Conservation (phyloP, 2,329 filamentous ascomycete species). For the Diaporthe longicolla region DNA sequence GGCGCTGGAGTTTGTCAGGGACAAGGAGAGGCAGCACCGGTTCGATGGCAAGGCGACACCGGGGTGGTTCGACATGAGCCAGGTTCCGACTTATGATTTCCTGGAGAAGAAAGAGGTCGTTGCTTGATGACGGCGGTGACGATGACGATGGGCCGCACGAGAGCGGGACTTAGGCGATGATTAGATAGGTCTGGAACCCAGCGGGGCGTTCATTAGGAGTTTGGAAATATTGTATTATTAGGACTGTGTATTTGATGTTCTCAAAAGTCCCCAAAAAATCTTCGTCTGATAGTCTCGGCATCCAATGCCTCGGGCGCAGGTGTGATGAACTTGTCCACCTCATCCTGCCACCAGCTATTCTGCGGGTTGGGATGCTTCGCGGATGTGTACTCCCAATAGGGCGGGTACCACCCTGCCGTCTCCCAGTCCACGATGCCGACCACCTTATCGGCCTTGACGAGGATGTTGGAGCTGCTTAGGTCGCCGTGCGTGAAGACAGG, state of each 20-base stretch:
- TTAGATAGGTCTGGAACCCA: not conserved
- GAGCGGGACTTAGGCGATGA: not conserved
- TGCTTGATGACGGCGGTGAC: not conserved
- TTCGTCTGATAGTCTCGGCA: conserved; percentile 10
- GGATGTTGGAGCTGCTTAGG: conserved; percentile 61
- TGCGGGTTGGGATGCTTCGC: conserved; percentile 33
- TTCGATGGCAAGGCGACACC: conserved; percentile 23
- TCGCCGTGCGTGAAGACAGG: conserved; percentile 66
- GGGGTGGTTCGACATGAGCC: conserved; percentile 22
- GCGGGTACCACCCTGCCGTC: conserved; percentile 61
- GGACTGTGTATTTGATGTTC: not conserved
- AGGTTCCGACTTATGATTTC: conserved; percentile 21
- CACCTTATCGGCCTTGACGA: conserved; percentile 55
- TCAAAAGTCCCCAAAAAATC: conserved; percentile 31
- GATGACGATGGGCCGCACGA: not conserved
- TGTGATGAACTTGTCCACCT: conserved; percentile 32
- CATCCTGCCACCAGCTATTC: conserved; percentile 27
- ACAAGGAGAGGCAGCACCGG: conserved; percentile 26
- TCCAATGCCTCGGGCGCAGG: conserved; percentile 9
- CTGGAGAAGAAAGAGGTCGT: not conserved
- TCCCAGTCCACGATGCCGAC: conserved; percentile 63
- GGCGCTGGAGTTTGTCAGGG: conserved; percentile 3
- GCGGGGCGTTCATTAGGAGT: not conserved
- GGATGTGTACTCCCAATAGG: conserved; percentile 56
- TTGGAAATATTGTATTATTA: not conserved